Base-by-base conservation (phyloP, 2,329 filamentous ascomycete genomes). In the Colletotrichum simmondsii region DNA sequence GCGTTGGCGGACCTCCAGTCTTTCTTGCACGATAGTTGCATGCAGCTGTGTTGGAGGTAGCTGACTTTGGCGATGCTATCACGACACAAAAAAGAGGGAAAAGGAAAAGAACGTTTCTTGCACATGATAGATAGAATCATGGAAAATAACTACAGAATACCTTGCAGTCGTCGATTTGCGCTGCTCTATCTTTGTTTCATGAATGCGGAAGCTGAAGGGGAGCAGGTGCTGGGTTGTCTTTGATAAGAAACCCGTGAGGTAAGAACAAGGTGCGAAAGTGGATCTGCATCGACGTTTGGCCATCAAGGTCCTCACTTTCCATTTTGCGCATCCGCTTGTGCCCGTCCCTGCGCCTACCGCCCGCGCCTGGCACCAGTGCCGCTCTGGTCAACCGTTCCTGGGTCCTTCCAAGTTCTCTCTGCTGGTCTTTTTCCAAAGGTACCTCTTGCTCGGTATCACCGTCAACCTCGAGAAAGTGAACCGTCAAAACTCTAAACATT, bases 271-370 rank as follows among this genome's bases (percentile, higher is more conserved):
- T 65, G 61, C 53, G 22, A 64, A 52, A 63, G 69, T 60, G 69
- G 65, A 37, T 19, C 63, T 35, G 8, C 30, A 22, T 26, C 56
- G 32, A 60, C 14, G 28, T 26, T 49, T 54, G 67, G 71, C 71
- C 68, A 73, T 72, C 71, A 72, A 72, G 71, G 71, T 72, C 53
- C 71, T 68, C 68, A 71, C 28, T 42, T 60, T 64, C 46, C 52
- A 42, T 42, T 61, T 70, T 65, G 60, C 61, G 66, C 61, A 35
- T 35, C 42, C 53, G 26, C 58, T 19, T 14, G 30, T 37, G 53
- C 35, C 14, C 54, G 63, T 60, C 30, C 52, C 7, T 64, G 61
- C 42, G 42, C 42, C 42, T 49, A 1, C 42, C 42, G 42, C 4
- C 42, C 19, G 42, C 19, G 42, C 42, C 42, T 49, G 42, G 5